A percentile compares a stretch with the other conserved stretches of the same genome.
Evolutionary conservation across 345 rosid genomes (phyloP).

Genomic region (Citrus reticulata): DNA sequence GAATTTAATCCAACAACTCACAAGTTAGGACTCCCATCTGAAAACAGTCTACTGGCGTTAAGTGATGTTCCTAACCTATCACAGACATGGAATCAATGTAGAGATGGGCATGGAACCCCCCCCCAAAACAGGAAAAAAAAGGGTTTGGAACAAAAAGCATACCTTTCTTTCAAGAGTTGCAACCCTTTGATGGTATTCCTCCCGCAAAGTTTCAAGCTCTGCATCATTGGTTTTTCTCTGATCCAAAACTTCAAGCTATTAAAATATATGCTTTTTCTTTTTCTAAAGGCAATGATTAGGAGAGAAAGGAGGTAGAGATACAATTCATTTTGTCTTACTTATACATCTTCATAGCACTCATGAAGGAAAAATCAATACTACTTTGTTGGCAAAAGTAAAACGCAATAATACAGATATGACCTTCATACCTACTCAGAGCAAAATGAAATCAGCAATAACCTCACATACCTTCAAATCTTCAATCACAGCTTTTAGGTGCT

Average conservation of each 20-base stretch:
- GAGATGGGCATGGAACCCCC: not conserved
- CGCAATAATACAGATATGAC: not conserved
- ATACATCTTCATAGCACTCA: not conserved
- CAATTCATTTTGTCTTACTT: not conserved
- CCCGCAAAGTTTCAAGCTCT: slow-evolving; percentile 92
- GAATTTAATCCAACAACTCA: not conserved
- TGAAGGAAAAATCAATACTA: not conserved
- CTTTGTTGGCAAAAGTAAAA: not conserved
- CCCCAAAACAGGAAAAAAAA: not conserved
- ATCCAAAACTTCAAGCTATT: slow-evolving; percentile 27
- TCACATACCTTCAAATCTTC: slow-evolving; percentile 85
- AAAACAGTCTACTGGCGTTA: not conserved
- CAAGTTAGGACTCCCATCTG: not conserved
- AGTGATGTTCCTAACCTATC: not conserved
- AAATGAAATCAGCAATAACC: slow-evolving; percentile 5
- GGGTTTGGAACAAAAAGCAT: not conserved
- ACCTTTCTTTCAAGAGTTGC: slow-evolving; percentile 96
- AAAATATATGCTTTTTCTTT: not conserved
- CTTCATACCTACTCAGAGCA: not conserved
- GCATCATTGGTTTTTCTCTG: slow-evolving; percentile 92
- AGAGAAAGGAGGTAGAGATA: not conserved
- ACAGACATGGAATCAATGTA: not conserved
- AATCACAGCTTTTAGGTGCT: slow-evolving; percentile 67
- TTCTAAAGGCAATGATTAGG: not conserved
- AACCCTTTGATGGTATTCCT: slow-evolving; percentile 98